These are phyloP conservation scores for Rachicladosporium sp. DNA, from an alignment of 2,329 filamentous ascomycete genomes.

Conservation along the genomic window DNA sequence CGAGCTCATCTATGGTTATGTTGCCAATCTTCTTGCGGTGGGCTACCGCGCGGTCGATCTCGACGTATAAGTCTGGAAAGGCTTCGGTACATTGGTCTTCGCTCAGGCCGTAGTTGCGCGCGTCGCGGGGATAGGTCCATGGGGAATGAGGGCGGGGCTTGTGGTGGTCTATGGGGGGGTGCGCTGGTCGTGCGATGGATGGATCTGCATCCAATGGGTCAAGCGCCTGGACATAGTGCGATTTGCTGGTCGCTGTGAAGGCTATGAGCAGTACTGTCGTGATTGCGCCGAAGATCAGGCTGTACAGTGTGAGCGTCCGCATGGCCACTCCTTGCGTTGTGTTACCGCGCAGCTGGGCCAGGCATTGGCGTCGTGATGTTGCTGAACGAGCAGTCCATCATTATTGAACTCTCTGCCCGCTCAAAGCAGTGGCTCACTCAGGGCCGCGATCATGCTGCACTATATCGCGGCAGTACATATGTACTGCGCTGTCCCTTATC, in stretches of 20 bases:
- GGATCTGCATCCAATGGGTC: slow-evolving; percentile 1
- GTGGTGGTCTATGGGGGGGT: slow-evolving; percentile 5
- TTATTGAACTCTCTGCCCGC: no score
- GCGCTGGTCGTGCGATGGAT: slow-evolving; percentile 2
- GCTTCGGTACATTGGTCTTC: slow-evolving; percentile 19
- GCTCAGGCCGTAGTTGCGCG: slow-evolving; percentile 18
- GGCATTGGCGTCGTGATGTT: no score
- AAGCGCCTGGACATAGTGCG: slow-evolving; percentile 5
- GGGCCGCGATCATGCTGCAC: no score
- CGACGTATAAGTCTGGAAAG: slow-evolving; percentile 21
- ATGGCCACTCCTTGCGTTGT: not conserved
- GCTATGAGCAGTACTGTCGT: slow-evolving; percentile 5
- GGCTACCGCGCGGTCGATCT: slow-evolving; percentile 18
- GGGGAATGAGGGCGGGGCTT: slow-evolving; percentile 1
- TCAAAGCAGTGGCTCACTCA: no score
- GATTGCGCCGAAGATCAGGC: slow-evolving; percentile 5
- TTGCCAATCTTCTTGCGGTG: slow-evolving; percentile 14
- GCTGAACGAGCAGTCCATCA: no score
- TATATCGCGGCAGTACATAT: no score
- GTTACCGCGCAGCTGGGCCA: no score
- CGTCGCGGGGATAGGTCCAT: slow-evolving; percentile 15
- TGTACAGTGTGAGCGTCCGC: slow-evolving; percentile 9
- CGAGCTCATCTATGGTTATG: slow-evolving; percentile 18
- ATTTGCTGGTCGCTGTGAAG: slow-evolving; percentile 4
- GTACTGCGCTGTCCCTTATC: no score